Evolutionary conservation across 148 eudicot genomes (phyloP), one percentile per base, ranked within the genome.

Genomic region (Vaccinium macrocarpon): DNA sequence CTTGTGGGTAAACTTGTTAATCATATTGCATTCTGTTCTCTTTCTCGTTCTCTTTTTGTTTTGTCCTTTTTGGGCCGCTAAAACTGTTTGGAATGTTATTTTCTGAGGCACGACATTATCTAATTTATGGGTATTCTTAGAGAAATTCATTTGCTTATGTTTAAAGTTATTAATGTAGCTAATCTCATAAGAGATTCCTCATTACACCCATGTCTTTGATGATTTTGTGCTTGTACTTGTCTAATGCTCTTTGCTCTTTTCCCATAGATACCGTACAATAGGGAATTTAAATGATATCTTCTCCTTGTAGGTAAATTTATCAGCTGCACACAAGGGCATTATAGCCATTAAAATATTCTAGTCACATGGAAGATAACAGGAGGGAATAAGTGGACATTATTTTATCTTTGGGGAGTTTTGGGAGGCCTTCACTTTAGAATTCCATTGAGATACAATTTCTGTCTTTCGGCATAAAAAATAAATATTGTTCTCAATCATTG

Each of bases 171-270:
- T 23, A 75, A n/a, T 48, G 11, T 46, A 8, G 27, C 55, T 76
- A 51, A 48, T 76, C 29, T 21, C 11, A n/a, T 21, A 21, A 25
- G 27, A 48, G 25, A 75, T 8, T 75, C 27, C 12, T 73, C 2
- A 46, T 48, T 32, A 1, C 55, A 48, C 52, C 8, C 9, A 48
- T 29, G 1, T 70, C 46, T 1, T 19, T 21, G 79, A 21, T 76
- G 79, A 76, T 76, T 76, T 76, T 49, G 16, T 76, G 25, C 27
- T 48, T 76, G 6, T 76, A 48, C 57, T 76, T 46, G 29, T 75
- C 50, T 42, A 38, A 38, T 42, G 77, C 50, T 38, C 77, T 73
- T 73, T 73, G 8, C 23, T 38, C 35, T 32, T 32, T 32, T 32
- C 35, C 35, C 50, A 29, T 70, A 29, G 42, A 49, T 5, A 59